Conservation (phyloP, 176 grass and related monocot species). For the Triticum monococcum region DNA sequence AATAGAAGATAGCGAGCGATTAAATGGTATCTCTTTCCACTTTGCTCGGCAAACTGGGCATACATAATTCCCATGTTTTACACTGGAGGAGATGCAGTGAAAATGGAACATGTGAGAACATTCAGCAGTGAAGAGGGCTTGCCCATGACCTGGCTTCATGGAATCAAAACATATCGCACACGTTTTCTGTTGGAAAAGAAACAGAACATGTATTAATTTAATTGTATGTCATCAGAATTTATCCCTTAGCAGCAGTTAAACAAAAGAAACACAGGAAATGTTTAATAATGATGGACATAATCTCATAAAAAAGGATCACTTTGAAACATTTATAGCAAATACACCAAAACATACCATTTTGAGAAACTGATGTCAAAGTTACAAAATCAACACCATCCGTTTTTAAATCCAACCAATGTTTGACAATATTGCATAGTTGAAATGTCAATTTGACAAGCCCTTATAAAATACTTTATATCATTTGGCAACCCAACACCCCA, state of each 20-base stretch:
- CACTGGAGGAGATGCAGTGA: slow-evolving; percentile 90
- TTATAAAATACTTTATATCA: background rate
- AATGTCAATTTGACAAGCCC: background rate
- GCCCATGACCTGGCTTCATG: slow-evolving; percentile 84
- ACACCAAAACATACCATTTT: background rate
- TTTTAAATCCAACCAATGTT: background rate
- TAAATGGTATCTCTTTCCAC: slow-evolving; percentile 93
- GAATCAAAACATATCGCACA: slow-evolving; percentile 89
- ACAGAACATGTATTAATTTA: slow-evolving; percentile 22
- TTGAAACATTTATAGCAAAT: background rate
- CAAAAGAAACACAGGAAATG: background rate
- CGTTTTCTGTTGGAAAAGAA: slow-evolving; percentile 56
- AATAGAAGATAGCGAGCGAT: slow-evolving; percentile 47
- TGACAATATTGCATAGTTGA: background rate
- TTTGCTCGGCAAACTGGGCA: slow-evolving; percentile 93
- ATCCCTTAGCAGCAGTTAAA: background rate
- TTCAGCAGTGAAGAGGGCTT: slow-evolving; percentile 96
- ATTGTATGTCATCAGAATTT: background rate
- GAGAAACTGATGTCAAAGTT: background rate
- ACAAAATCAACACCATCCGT: background rate
- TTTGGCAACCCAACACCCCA: background rate
- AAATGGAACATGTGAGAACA: slow-evolving; percentile 98
- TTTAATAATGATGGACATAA: background rate
- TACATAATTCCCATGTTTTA: slow-evolving; percentile 85
- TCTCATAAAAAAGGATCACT: background rate